Evolutionary conservation across 2,329 filamentous ascomycete genomes (phyloP).

Genomic region (Trichoderma breve): DNA sequence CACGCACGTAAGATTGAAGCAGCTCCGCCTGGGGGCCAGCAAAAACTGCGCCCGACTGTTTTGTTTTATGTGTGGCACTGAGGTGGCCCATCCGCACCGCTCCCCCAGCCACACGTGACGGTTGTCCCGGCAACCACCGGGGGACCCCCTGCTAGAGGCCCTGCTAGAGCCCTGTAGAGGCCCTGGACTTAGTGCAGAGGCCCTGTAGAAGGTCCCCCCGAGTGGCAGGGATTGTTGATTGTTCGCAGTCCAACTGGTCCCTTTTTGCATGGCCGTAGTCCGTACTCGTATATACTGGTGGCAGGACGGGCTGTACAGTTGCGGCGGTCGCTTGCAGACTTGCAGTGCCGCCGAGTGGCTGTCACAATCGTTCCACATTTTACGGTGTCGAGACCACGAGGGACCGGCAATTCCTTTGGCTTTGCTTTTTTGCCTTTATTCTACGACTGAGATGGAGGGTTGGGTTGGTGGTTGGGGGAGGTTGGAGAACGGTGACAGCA

Average conservation of each 20-base stretch:
- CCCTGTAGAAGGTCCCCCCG: background rate
- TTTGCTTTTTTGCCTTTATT: background rate
- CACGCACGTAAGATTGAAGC: background rate
- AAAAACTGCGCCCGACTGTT: constrained; percentile 3
- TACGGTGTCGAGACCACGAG: background rate
- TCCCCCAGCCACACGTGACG: constrained; percentile 1
- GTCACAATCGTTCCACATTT: background rate
- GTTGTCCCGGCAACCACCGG: background rate
- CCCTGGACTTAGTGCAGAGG: background rate
- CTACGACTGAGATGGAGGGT: background rate
- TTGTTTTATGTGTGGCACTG: constrained; percentile 9
- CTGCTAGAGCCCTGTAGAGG: background rate
- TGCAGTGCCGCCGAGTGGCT: background rate
- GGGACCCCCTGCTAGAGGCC: background rate
- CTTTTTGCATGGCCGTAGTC: background rate
- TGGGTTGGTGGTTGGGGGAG: background rate
- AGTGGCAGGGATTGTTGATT: background rate
- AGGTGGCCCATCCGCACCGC: background rate
- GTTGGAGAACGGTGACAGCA: background rate
- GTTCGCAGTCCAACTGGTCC: background rate
- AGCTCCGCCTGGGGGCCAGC: background rate
- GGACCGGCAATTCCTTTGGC: background rate
- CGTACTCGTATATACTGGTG: constrained; percentile 8
- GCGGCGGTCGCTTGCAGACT: background rate
- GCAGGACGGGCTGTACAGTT: background rate